Conservation (phyloP, 495 filamentous ascomycete species). For the Neohortaea acidophila region DNA sequence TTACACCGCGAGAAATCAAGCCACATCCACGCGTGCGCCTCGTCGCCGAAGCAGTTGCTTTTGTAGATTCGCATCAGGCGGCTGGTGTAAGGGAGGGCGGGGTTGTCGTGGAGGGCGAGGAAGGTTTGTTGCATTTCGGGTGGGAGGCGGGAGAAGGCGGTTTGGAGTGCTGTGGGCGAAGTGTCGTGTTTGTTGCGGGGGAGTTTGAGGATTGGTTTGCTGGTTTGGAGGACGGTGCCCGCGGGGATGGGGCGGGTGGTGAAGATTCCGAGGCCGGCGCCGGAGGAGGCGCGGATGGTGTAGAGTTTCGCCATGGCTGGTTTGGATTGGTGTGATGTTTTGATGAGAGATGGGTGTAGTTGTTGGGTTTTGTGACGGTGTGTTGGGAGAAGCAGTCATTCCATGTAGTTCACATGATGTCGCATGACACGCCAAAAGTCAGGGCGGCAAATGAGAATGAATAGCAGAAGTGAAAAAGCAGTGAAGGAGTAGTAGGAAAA, state of each 20-base stretch:
- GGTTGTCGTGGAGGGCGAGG: not conserved
- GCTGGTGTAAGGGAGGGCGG: not conserved
- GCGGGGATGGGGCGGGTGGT: slow-evolving; percentile 17
- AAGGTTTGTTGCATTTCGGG: not conserved
- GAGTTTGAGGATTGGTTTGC: not conserved
- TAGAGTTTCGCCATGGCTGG: not conserved
- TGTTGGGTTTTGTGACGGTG: too few species aligned
- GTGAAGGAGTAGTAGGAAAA: too few species aligned
- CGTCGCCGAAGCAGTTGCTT: not conserved
- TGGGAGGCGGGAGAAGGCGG: not conserved
- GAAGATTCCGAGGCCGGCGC: slow-evolving; percentile 27
- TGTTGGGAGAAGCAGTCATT: too few species aligned
- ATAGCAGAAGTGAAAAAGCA: too few species aligned
- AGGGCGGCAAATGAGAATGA: too few species aligned
- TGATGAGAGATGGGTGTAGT: too few species aligned
- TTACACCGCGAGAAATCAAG: not conserved
- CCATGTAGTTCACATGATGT: too few species aligned
- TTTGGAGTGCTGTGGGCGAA: not conserved
- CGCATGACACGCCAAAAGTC: too few species aligned
- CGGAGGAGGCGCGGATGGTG: not conserved
- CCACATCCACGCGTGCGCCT: not conserved
- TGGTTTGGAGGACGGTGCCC: slow-evolving; percentile 16
- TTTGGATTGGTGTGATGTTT: too few species aligned
- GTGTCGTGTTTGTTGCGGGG: not conserved
- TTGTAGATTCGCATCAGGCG: not conserved